Conservation (phyloP, 805 yeast genomes). For the Kuraishia molischiana region DNA sequence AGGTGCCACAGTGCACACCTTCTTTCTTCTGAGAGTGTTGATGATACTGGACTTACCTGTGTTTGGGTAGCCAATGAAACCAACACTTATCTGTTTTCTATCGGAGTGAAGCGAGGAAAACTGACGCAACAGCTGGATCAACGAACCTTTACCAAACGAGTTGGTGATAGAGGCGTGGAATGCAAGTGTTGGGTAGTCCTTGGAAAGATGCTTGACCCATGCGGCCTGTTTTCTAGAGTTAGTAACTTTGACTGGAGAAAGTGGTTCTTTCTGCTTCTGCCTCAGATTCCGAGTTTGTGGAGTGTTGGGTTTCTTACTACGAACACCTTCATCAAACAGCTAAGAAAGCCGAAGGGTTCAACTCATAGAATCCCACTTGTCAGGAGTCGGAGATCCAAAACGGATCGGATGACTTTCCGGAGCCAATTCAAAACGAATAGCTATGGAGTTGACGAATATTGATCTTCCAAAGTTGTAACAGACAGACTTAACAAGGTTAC, state of each 20-base stretch:
- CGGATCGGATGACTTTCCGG: constrained; percentile 29
- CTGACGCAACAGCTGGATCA: constrained; percentile 88
- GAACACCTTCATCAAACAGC: constrained; percentile 37
- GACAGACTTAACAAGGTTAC: constrained; percentile 51
- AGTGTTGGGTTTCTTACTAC: constrained; percentile 87
- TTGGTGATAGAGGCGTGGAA: constrained; percentile 97
- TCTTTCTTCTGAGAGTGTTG: constrained; percentile 87
- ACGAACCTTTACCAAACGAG: constrained; percentile 95
- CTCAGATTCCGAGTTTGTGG: constrained; percentile 4
- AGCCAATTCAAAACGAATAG: constrained; percentile 41
- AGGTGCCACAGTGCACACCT: constrained; percentile 95
- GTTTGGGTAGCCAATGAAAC: constrained; percentile 95
- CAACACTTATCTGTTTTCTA: constrained; percentile 93
- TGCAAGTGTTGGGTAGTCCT: constrained; percentile 88
- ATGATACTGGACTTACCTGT: constrained; percentile 97
- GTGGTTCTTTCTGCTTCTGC: not conserved
- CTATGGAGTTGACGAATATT: constrained; percentile 47
- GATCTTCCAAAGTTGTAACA: constrained; percentile 97
- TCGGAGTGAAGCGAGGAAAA: constrained; percentile 85
- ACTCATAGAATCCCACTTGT: constrained; percentile 67
- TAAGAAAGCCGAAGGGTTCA: constrained; percentile 39
- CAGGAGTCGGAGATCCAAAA: constrained; percentile 31
- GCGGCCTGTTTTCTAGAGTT: constrained; percentile 69
- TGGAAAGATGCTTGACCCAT: constrained; percentile 94
- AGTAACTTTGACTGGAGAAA: constrained; percentile 6